Evolutionary conservation across 306 rosid species (phyloP).

Genomic region (Medicago lupulina): DNA sequence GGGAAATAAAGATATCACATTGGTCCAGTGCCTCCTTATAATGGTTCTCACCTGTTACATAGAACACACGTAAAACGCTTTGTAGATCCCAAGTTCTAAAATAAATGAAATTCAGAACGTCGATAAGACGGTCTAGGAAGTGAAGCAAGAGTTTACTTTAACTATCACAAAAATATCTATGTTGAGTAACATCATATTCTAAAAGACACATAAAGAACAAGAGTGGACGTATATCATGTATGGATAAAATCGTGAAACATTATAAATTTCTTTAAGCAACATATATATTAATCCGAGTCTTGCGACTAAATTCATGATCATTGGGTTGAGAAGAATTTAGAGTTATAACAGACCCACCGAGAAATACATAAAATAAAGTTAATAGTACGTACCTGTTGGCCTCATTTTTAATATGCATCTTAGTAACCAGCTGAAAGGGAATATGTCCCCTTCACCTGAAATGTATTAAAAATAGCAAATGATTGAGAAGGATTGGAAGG

Average conservation of each 20-base stretch:
- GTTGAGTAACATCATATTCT: background rate
- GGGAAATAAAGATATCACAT: conserved; percentile 90
- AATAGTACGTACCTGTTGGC: conserved; percentile 89
- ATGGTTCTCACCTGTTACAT: conserved; percentile 86
- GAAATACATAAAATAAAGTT: conserved; percentile 12
- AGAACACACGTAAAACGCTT: conserved; percentile 41
- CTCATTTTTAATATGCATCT: conserved; percentile 97
- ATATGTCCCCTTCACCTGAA: conserved; percentile 96
- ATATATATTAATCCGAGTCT: conserved; percentile 19
- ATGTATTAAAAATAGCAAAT: conserved; percentile 31
- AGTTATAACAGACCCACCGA: conserved; percentile 25
- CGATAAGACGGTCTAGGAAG: conserved; percentile 11
- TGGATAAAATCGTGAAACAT: conserved; percentile 11
- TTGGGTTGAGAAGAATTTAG: conserved; percentile 12
- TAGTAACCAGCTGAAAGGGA: conserved; percentile 98
- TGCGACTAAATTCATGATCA: conserved; percentile 35
- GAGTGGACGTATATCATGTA: background rate
- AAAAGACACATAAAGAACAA: conserved; percentile 10
- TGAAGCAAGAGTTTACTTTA: conserved; percentile 10
- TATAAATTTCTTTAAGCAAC: conserved; percentile 21
- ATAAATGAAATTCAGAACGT: conserved; percentile 28
- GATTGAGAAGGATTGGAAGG: too few relatives aligned
- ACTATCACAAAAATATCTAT: conserved; percentile 10
- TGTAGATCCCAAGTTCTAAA: conserved; percentile 24
- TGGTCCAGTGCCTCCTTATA: conserved; percentile 76